A percentile compares a stretch with the other conserved stretches of the same genome.
These are phyloP conservation scores for Hyparrhenia diplandra DNA, from an alignment of 176 grass and related monocot species.

Conservation along the genomic window DNA sequence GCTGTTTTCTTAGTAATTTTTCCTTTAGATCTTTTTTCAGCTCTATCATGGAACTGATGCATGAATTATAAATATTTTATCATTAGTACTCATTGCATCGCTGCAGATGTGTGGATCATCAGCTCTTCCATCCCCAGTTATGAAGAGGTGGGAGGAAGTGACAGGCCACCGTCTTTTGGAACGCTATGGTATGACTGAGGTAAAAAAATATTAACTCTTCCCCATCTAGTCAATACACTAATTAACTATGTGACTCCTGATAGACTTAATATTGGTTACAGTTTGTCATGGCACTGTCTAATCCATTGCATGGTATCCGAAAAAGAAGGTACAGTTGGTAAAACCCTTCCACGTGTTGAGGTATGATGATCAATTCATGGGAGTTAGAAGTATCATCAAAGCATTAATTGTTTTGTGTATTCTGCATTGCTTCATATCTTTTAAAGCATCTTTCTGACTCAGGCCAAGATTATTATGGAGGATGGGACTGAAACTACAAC, in stretches of 20 bases:
- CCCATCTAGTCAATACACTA: neutral
- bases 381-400: constrained; percentile 14
- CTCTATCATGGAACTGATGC: neutral
- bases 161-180: constrained; percentile 84
- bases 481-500: constrained; percentile 52
- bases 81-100: constrained; percentile 25
- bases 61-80: neutral
- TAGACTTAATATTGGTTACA: constrained; percentile 31
- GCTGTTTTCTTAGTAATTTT: neutral
- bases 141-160: constrained; percentile 92
- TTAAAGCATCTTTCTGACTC: constrained; percentile 18
- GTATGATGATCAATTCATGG: constrained; percentile 37
- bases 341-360: constrained; percentile 82
- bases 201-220: constrained; percentile 31
- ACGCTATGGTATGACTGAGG: constrained; percentile 98
- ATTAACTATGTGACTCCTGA: constrained; percentile 3
- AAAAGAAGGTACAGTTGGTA: constrained; percentile 92
- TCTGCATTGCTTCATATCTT: constrained; percentile 5
- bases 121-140: constrained; percentile 87
- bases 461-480: constrained; percentile 88
- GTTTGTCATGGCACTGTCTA: constrained; percentile 98
- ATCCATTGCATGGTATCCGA: constrained; percentile 75
- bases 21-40: neutral
- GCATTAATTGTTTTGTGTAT: constrained; percentile 14
- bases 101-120: constrained; percentile 96